Conservation (phyloP, 2,329 filamentous ascomycete species). For the Cordyceps pruinosa region DNA sequence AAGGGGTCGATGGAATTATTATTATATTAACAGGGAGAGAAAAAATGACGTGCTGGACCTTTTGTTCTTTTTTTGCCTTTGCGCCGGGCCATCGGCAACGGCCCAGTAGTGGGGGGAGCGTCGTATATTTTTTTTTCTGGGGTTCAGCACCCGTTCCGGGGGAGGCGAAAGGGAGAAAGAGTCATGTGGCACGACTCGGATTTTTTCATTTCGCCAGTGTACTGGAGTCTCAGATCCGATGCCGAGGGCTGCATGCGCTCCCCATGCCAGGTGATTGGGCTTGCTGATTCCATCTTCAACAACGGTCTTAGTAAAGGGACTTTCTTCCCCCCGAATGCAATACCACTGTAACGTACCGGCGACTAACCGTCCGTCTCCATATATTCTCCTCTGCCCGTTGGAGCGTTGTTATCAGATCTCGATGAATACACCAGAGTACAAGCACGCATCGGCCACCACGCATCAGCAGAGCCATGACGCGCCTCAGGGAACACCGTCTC, state of each 20-base stretch:
- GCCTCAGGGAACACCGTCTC: background rate
- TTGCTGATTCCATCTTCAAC: too few species aligned
- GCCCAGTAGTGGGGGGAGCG: background rate
- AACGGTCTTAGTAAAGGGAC: too few species aligned
- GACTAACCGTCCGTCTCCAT: too few species aligned
- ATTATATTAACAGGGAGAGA: too few species aligned
- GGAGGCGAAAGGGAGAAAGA: background rate
- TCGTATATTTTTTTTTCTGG: background rate
- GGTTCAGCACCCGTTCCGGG: background rate
- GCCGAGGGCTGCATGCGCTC: background rate
- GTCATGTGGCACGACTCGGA: background rate
- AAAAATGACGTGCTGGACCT: background rate
- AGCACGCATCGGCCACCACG: too few species aligned
- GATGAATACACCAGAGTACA: too few species aligned
- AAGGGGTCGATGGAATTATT: too few species aligned
- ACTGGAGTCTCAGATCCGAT: background rate
- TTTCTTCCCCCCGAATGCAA: too few species aligned
- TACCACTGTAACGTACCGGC: too few species aligned
- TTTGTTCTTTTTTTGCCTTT: background rate
- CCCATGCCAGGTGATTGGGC: too few species aligned
- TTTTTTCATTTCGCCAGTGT: background rate
- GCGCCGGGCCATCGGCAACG: background rate
- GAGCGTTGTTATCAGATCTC: too few species aligned
- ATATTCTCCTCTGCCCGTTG: too few species aligned
- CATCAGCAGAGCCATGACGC: background rate